Conservation (phyloP, 2,329 filamentous ascomycete species). For the Paraconiothyrium sp. region DNA sequence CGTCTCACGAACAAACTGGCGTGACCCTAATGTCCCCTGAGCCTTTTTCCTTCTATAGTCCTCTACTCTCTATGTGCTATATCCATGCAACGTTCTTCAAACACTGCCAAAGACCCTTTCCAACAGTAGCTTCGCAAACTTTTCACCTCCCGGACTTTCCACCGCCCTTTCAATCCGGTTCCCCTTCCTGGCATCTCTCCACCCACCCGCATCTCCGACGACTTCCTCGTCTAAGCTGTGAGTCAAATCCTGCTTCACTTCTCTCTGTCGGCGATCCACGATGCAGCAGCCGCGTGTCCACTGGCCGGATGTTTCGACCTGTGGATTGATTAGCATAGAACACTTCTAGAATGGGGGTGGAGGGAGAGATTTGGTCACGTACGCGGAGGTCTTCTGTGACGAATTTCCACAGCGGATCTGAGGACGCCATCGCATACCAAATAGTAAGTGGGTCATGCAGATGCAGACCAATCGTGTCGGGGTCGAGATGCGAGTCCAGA, state of each 20-base stretch:
- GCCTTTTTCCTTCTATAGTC: too few species aligned
- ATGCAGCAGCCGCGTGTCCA: slow-evolving; percentile 96
- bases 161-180: slow-evolving; percentile 84
- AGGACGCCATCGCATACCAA: slow-evolving; percentile 45
- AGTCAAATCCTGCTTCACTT: slow-evolving; percentile 55
- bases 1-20: too few species aligned
- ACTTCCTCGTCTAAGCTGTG: slow-evolving; percentile 54
- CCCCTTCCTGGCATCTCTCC: slow-evolving; percentile 77
- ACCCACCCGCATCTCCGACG: slow-evolving; percentile 76
- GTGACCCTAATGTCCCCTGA: too few species aligned
- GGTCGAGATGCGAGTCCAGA: slow-evolving; percentile 47
- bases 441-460: slow-evolving; percentile 58
- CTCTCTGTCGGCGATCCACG: slow-evolving; percentile 74
- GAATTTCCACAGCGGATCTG: slow-evolving; percentile 46
- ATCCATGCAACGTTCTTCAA: too few species aligned
- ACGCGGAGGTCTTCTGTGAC: slow-evolving; percentile 75
- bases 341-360: background rate
- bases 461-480: slow-evolving; percentile 51
- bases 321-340: background rate
- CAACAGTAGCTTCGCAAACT: slow-evolving; percentile 73
- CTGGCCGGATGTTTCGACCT: slow-evolving; percentile 85
- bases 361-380: background rate
- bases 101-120: slow-evolving; percentile 67
- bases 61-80: too few species aligned
- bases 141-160: slow-evolving; percentile 71